Conservation (phyloP, 2,329 filamentous ascomycete species). For the Neopestalotiopsis rosae region DNA sequence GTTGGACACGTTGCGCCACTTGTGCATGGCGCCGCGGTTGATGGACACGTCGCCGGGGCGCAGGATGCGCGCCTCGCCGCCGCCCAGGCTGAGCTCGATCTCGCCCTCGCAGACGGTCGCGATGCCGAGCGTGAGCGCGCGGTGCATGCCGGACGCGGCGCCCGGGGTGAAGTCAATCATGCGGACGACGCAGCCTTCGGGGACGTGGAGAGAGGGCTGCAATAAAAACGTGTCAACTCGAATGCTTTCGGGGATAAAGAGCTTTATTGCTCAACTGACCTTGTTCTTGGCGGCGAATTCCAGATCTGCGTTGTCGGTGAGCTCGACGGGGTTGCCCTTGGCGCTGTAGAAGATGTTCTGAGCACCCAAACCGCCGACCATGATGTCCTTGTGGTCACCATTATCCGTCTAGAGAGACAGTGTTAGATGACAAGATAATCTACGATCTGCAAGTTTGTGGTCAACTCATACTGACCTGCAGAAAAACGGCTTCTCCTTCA, state of each 20-base stretch:
- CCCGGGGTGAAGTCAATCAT: conserved; percentile 21
- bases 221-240: not conserved
- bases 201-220: not conserved
- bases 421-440: not conserved
- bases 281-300: conserved; percentile 18
- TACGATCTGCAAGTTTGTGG: too few relatives aligned
- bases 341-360: conserved; percentile 22
- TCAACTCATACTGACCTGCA: not conserved
- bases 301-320: conserved; percentile 23
- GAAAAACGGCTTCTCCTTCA: not conserved
- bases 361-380: conserved; percentile 20
- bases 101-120: conserved; percentile 51
- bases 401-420: conserved; percentile 19
- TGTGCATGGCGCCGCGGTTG: conserved; percentile 50
- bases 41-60: conserved; percentile 49
- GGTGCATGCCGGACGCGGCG: conserved; percentile 22
- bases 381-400: conserved; percentile 22
- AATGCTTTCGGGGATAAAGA: too few relatives aligned
- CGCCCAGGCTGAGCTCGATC: conserved; percentile 48
- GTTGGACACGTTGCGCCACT: conserved; percentile 39
- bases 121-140: conserved; percentile 41
- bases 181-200: not conserved
- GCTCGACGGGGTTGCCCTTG: conserved; percentile 20
- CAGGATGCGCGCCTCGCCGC: conserved; percentile 42
- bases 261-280: not conserved